Base-by-base conservation (phyloP, 1,139 yeast species). In the Yamadazyma kanchanaburiensis region DNA sequence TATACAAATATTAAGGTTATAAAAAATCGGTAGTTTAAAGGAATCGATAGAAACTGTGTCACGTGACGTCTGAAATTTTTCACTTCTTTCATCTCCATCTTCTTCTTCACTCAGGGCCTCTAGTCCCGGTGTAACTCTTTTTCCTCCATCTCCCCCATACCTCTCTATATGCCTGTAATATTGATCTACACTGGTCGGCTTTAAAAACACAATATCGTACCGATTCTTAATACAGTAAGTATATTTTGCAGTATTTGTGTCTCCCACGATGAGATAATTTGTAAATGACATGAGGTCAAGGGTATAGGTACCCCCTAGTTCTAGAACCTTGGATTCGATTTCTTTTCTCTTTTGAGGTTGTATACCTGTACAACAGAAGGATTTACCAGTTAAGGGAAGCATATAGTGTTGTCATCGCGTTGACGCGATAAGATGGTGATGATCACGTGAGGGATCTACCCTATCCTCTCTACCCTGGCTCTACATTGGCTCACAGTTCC, bases 241-340 rank as follows among this genome's bases (percentile, higher is more conserved):
- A 54, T 79, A 85, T 54, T 86, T 86, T 16, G 77, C 82, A 0
- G 94, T 78, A 40, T 72, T 62, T 20, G 77, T 53, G 33, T 70
- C 70, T 2, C 91, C 94, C 12, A 85, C 91, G 4, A 86, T 64
- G 26, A 86, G 57, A 38, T 74, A 75, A 30, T 74, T 70, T 6
- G 80, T 84, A 49, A 80, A 86, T 30, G 79, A 72, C 70, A 80
- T 78, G 38, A 85, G 61, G 46, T 81, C 83, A 26, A 68, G 64
- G 36, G 68, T 67, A 44, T 74, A 74, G 6, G 50, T 49, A 0
- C 91, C 94, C 1, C 94, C 94, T 66, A 84, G 67, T 2, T 67
- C 57, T 21, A 56, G 55, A 32, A 81, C 63, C 45, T 69, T 68
- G 4, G 51, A 47, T 3, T 64, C 61, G 22, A 66, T 45, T 14